Percentiles rank a stretch among this genome's conserved stretches.
These are phyloP conservation scores for Metarhizium brunneum DNA, from an alignment of 2,329 filamentous ascomycete genomes.

Conservation along the genomic window DNA sequence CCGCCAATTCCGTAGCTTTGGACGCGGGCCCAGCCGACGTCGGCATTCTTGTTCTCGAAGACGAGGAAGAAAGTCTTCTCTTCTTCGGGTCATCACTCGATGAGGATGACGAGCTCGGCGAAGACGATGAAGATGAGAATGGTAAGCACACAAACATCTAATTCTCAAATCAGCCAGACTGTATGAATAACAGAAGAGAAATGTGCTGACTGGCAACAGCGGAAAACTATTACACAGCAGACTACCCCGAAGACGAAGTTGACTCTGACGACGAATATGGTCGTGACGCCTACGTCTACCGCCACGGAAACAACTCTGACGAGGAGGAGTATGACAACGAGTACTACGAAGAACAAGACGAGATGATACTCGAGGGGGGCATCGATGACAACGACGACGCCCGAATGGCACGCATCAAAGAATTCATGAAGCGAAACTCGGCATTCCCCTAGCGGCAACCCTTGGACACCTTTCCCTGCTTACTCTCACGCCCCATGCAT, in stretches of 20 bases:
- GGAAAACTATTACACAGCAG: slow-evolving; percentile 69
- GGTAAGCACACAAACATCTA: slow-evolving; percentile 29
- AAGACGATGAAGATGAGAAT: slow-evolving; percentile 58
- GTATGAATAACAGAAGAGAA: not conserved
- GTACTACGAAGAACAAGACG: slow-evolving; percentile 26
- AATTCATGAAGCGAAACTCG: slow-evolving; percentile 25
- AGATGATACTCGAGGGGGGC: slow-evolving; percentile 27
- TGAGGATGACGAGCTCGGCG: slow-evolving; percentile 50
- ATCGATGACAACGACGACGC: slow-evolving; percentile 25
- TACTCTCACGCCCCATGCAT: not conserved
- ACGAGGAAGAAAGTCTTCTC: slow-evolving; percentile 47
- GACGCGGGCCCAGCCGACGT: slow-evolving; percentile 40
- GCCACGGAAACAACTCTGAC: slow-evolving; percentile 43
- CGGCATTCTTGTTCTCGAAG: slow-evolving; percentile 47
- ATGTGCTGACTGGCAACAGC: slow-evolving; percentile 31
- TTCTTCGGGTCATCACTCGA: slow-evolving; percentile 52
- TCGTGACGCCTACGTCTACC: slow-evolving; percentile 45
- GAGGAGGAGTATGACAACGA: slow-evolving; percentile 42
- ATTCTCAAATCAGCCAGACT: not conserved
- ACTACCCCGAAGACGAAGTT: slow-evolving; percentile 74
- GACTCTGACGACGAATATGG: slow-evolving; percentile 52
- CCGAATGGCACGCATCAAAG: slow-evolving; percentile 28
- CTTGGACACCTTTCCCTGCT: not conserved
- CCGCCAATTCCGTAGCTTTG: slow-evolving; percentile 38
- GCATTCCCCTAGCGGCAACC: slow-evolving; percentile 8